Percentiles rank a stretch among this genome's conserved stretches.
Conservation (phyloP, 352 stramenopile genomes). For the Hyaloperonospora brassicae region DNA sequence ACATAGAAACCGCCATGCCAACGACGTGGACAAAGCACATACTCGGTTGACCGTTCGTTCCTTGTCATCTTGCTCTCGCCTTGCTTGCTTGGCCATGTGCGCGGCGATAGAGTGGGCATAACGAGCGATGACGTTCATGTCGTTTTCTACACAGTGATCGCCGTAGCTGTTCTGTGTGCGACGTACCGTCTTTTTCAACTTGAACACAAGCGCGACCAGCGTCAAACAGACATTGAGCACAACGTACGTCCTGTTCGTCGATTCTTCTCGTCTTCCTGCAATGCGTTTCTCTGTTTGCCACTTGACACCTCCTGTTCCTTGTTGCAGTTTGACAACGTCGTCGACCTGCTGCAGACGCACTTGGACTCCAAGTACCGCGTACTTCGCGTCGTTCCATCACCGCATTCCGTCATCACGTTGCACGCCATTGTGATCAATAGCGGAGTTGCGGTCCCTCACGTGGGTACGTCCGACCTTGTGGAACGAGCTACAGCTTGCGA, state of each 20-base stretch:
- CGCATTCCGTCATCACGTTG: constrained; percentile 14
- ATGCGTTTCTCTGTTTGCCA: not conserved
- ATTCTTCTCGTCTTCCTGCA: not conserved
- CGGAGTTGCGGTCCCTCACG: constrained; percentile 35
- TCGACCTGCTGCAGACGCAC: constrained; percentile 33
- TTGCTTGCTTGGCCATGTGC: not conserved
- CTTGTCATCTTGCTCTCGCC: not conserved
- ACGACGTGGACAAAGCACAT: constrained; percentile 32
- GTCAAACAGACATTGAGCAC: constrained; percentile 26
- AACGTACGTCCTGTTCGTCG: constrained; percentile 19
- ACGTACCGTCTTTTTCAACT: constrained; percentile 54
- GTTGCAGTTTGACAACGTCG: constrained; percentile 43
- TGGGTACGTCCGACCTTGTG: constrained; percentile 31
- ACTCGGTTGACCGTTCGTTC: constrained; percentile 7
- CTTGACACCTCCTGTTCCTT: constrained; percentile 8
- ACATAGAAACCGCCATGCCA: constrained; percentile 9
- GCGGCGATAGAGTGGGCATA: not conserved
- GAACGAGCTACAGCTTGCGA: not conserved
- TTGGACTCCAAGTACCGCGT: constrained; percentile 51
- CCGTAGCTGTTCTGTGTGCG: constrained; percentile 47
- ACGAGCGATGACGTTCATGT: not conserved
- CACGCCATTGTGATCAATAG: constrained; percentile 54
- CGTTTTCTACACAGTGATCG: constrained; percentile 29
- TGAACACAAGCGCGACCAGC: constrained; percentile 33
- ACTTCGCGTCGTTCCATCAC: constrained; percentile 25